A percentile compares a stretch with the other conserved stretches of the same genome.
Evolutionary conservation across 768 basidiomycete species (phyloP).

Genomic region (Pulveroboletus ravenelii): DNA sequence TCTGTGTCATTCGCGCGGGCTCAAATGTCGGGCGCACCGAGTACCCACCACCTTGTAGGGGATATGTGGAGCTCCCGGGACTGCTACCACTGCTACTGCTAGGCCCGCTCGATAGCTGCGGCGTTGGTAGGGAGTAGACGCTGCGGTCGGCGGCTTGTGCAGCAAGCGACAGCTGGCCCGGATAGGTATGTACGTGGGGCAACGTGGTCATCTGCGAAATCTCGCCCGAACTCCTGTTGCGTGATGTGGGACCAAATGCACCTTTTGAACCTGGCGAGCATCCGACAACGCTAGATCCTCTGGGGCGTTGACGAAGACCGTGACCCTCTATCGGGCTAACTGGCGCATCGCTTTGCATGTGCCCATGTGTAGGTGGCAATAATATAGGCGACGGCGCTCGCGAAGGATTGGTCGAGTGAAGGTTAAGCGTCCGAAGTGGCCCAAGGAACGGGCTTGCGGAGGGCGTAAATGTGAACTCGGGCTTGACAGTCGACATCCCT

Average conservation of each 20-base stretch:
- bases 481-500: slow-evolving; percentile 20
- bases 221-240: slow-evolving; percentile 31
- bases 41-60: slow-evolving; percentile 21
- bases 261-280: slow-evolving; percentile 35
- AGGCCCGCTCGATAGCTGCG: slow-evolving; percentile 60
- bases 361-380: slow-evolving; percentile 46
- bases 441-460: slow-evolving; percentile 79
- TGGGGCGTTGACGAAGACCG: slow-evolving; percentile 23
- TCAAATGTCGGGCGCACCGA: slow-evolving; percentile 23
- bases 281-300: slow-evolving; percentile 32
- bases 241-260: slow-evolving; percentile 21
- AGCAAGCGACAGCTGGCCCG: slow-evolving; percentile 28
- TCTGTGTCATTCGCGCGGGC: slow-evolving; percentile 32
- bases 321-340: slow-evolving; percentile 34
- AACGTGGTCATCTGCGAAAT: slow-evolving; percentile 24
- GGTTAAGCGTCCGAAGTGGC: slow-evolving; percentile 67
- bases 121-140: slow-evolving; percentile 43
- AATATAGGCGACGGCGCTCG: slow-evolving; percentile 70
- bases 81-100: slow-evolving; percentile 59
- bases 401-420: slow-evolving; percentile 65
- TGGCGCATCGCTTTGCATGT: slow-evolving; percentile 23
- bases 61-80: slow-evolving; percentile 48
- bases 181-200: slow-evolving; percentile 32
- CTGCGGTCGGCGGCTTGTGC: slow-evolving; percentile 23
- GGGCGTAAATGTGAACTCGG: slow-evolving; percentile 52